These are phyloP conservation scores for Chalaropsis ovoidea DNA, from an alignment of 2,329 filamentous ascomycete species.

Conservation along the genomic window DNA sequence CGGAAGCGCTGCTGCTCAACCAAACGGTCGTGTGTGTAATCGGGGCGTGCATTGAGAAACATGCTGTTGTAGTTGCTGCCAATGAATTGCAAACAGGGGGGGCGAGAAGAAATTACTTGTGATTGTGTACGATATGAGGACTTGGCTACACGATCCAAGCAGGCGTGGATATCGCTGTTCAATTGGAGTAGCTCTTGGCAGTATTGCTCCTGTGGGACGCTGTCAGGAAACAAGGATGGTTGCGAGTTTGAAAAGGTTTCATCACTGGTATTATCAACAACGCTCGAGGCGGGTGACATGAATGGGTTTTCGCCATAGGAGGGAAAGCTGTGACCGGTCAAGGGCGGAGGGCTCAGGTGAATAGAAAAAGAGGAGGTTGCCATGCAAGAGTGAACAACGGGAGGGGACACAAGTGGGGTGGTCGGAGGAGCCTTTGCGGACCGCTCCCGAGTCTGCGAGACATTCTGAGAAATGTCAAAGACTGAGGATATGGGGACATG, in stretches of 20 bases:
- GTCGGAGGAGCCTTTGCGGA: conserved; percentile 8
- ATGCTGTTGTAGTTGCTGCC: conserved; percentile 20
- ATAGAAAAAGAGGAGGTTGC: conserved; percentile 5
- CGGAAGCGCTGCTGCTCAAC: conserved; percentile 17
- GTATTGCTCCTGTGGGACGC: background rate
- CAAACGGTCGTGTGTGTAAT: conserved; percentile 15
- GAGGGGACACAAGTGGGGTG: conserved; percentile 22
- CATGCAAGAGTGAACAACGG: conserved; percentile 21
- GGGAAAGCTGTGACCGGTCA: conserved; percentile 6
- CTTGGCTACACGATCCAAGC: conserved; percentile 15
- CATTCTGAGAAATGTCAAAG: conserved; percentile 22
- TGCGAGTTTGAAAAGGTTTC: background rate
- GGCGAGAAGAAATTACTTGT: conserved; percentile 1
- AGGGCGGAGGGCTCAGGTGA: conserved; percentile 17
- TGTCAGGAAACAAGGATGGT: conserved; percentile 12
- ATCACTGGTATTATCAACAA: conserved; percentile 17
- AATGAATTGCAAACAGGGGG: conserved; percentile 11
- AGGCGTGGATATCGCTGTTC: conserved; percentile 18
- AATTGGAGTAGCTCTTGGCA: background rate
- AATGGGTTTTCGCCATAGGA: conserved; percentile 12
- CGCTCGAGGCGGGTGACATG: conserved; percentile 22
- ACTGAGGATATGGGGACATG: conserved; percentile 19
- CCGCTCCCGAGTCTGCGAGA: conserved; percentile 20
- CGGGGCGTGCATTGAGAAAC: conserved; percentile 10
- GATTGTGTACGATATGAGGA: conserved; percentile 16